Evolutionary conservation across 106 monocot species (phyloP), one percentile per base, ranked within the genome.

Genomic region (Acorus gramineus): DNA sequence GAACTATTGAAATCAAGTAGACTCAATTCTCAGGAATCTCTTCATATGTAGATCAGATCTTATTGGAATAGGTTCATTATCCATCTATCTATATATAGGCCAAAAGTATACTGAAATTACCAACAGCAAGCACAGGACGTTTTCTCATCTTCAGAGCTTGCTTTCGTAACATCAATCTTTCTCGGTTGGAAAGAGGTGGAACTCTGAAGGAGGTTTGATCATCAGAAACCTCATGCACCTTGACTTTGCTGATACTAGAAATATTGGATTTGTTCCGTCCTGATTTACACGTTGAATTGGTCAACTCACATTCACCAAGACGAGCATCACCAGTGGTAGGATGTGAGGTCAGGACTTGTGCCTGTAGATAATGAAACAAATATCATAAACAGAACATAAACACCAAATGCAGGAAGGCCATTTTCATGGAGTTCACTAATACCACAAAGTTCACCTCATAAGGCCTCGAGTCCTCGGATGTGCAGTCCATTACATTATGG

Each of bases 71-170:
- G 1, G 28, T 28, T 28, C 28, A 28, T 28, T 28, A 28, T 28
- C 28, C 28, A 28, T 28, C 28, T 28, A 28, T 28, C 28, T 28
- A 28, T 28, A 28, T 28, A 28, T 28, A 28, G 28, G 28, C 28
- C 28, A 28, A 28, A 28, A 28, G 28, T 28, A 28, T 1, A 28
- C 10, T 44, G 50, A 2, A 50, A 55, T 72, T 92, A 98, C 98
- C 98, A 74, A 98, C 81, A 75, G 92, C 71, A 49, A 98, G 72
- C 12, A 92, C 84, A 43, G 98, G 98, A 50, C 75, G 80, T 42
- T 87, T 88, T 55, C 64, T 85, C 88, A 84, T 89, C 67, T 76
- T 85, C 11, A 92, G 92, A 14, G 98, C 98, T 76, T 92, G 92
- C 57, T 92, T 92, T 44, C 98, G 73, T 69, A 98, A 68, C 63